A percentile compares a stretch with the other conserved stretches of the same genome.
phyloP scores from a whole-genome alignment of 1,284 basidiomycete genomes.

The Cryptococcus neoformans region DNA sequence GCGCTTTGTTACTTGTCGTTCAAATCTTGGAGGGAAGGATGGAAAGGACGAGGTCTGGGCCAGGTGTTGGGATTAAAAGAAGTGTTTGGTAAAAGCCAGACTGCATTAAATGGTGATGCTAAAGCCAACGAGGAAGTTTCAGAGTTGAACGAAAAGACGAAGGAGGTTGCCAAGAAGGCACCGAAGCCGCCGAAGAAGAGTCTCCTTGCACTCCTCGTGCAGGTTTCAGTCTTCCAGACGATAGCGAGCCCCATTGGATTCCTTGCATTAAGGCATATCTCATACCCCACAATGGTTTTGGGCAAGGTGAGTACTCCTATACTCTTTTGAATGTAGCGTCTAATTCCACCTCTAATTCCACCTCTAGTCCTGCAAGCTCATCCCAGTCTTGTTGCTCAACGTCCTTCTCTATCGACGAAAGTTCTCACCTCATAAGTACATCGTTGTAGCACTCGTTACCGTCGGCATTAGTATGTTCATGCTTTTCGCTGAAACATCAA shows the following conservation, averaged over 20 bases:
- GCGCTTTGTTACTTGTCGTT: conserved; percentile 77
- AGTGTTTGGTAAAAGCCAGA: conserved; percentile 7
- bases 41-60: neutral
- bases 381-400: conserved; percentile 57
- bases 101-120: neutral
- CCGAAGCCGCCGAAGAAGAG: conserved; percentile 19
- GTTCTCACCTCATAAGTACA: conserved; percentile 91
- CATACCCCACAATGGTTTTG: conserved; percentile 97
- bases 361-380: conserved; percentile 76
- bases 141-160: neutral
- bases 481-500: conserved; percentile 66
- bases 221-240: conserved; percentile 84
- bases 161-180: neutral
- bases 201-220: conserved; percentile 60
- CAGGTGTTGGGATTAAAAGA: conserved; percentile 26
- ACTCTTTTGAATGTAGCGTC: neutral
- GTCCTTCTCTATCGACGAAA: conserved; percentile 69
- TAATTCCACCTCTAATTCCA: neutral
- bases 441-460: conserved; percentile 90
- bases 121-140: neutral
- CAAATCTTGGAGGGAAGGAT: conserved; percentile 24
- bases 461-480: conserved; percentile 93
- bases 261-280: conserved; percentile 89
- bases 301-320: conserved; percentile 60
- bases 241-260: conserved; percentile 93